Base-by-base conservation (phyloP, 2,329 filamentous ascomycete genomes). In the Fusarium sp. region DNA sequence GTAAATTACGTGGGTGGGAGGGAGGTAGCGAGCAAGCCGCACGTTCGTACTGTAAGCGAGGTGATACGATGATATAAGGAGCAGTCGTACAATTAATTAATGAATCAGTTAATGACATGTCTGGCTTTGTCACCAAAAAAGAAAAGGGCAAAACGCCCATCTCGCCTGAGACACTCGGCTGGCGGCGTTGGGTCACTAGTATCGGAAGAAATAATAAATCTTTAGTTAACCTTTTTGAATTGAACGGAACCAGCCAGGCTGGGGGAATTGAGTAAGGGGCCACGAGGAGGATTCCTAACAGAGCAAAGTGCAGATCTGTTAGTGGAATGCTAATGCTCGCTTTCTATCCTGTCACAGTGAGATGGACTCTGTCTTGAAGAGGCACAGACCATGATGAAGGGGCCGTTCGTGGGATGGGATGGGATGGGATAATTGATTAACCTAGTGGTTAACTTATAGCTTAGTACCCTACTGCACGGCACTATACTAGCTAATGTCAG, bases 211-310 rank as follows among this genome's bases (percentile, higher is more conserved):
- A 45, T 18, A 44, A 26, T 46, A 34, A 26, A 16, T 28, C 46
- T 30, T 20, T 28, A 38, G 33, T 37, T 51, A 18, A 26, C 9
- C n/a, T 44, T 33, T 52, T 23, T 5, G 16, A 18, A 28, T n/a
- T 36, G 20, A 34, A 31, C 30, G 45, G 30, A 28, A n/a, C 31
- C n/a, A 31, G 34, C 20, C 20, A 26, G 11, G 36, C 33, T 56
- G 57, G 44, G 56, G 51, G 36, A 34, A 41, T 26, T 51, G 36
- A 31, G 33, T 57, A 64, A 65, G 61, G 59, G 31, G 31, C 23
- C 33, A 53, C 65, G 65, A 69, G 49, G 41, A 69, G 65, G 51
- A 69, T 66, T 65, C 65, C 65, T 52, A 56, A 69, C 60, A 50
- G 47, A 69, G 66, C 30, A 66, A 62, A 62, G 66, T 44, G 65